Conservation (phyloP, 495 filamentous ascomycete genomes). For the Elasticomyces elasticus region DNA sequence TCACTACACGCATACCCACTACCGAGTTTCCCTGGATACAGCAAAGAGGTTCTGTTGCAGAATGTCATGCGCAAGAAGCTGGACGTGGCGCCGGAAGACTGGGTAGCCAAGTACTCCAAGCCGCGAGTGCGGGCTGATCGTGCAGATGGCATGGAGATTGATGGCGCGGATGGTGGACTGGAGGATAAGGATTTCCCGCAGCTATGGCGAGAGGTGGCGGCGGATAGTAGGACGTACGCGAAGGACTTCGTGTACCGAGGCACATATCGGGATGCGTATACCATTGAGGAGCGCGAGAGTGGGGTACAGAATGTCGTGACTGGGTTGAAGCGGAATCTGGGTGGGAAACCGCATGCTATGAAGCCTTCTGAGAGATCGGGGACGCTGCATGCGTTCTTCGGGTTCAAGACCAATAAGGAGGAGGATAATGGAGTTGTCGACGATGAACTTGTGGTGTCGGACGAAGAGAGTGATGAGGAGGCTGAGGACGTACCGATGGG, state of each 20-base stretch:
- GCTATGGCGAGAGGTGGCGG: conserved; percentile 26
- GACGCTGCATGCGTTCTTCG: neutral
- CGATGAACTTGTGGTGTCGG: conserved; percentile 3
- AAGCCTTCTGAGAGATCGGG: conserved; percentile 1
- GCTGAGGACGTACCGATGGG: conserved; percentile 9
- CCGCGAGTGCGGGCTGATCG: neutral
- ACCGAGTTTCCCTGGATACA: conserved; percentile 63
- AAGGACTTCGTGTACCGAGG: conserved; percentile 16
- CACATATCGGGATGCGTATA: conserved; percentile 47
- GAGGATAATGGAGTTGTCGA: conserved; percentile 5
- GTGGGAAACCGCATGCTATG: neutral
- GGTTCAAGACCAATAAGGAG: conserved; percentile 15
- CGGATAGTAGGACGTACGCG: conserved; percentile 38
- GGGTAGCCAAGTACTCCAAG: conserved; percentile 52
- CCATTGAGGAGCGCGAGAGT: conserved; percentile 53
- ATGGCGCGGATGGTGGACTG: conserved; percentile 1
- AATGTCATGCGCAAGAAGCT: conserved; percentile 70
- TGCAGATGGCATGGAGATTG: conserved; percentile 2
- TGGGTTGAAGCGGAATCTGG: conserved; percentile 42
- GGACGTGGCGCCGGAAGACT: conserved; percentile 62
- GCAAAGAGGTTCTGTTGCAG: conserved; percentile 51
- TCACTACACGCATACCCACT: conserved; percentile 52
- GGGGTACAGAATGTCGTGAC: conserved; percentile 64
- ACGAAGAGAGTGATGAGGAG: conserved; percentile 2
- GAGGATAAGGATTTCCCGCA: conserved; percentile 9